Evolutionary conservation across 345 rosid species (phyloP).

Genomic region (Hypericum perforatum): DNA sequence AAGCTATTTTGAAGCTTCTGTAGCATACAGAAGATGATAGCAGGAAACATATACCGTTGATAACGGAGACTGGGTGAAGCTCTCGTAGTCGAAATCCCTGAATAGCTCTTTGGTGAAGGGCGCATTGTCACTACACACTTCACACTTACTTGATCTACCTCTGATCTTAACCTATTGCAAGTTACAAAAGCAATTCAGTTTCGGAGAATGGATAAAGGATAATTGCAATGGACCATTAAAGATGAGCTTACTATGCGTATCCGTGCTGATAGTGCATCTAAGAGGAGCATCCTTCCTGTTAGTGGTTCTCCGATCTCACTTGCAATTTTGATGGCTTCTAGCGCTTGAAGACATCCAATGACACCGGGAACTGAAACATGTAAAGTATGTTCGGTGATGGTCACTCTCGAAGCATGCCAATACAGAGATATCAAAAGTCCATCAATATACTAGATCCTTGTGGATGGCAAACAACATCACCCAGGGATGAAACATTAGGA

Average conservation of each 20-base stretch:
- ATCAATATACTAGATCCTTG: no score
- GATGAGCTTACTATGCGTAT: conserved; percentile 58
- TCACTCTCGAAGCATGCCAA: neutral
- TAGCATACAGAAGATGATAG: neutral
- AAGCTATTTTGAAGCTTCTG: neutral
- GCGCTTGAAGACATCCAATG: conserved; percentile 91
- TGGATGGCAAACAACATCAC: no score
- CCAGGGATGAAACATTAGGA: no score
- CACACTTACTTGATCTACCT: conserved; percentile 59
- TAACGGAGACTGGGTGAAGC: conserved; percentile 70
- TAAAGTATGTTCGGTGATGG: no score
- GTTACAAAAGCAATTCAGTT: neutral
- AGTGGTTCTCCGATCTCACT: conserved; percentile 78
- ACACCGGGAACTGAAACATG: conserved; percentile 68
- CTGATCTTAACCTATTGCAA: conserved; percentile 66
- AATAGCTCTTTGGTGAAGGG: conserved; percentile 44
- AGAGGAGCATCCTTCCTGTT: conserved; percentile 75
- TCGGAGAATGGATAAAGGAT: no score
- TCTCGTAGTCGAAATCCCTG: conserved; percentile 72
- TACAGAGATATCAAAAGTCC: neutral
- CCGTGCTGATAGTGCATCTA: conserved; percentile 81
- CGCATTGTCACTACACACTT: conserved; percentile 64
- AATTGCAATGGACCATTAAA: neutral
- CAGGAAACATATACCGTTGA: conserved; percentile 26
- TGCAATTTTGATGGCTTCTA: conserved; percentile 91